These are phyloP conservation scores for Euphrasia confusa DNA, from an alignment of 257 asterid species.

Conservation along the genomic window DNA sequence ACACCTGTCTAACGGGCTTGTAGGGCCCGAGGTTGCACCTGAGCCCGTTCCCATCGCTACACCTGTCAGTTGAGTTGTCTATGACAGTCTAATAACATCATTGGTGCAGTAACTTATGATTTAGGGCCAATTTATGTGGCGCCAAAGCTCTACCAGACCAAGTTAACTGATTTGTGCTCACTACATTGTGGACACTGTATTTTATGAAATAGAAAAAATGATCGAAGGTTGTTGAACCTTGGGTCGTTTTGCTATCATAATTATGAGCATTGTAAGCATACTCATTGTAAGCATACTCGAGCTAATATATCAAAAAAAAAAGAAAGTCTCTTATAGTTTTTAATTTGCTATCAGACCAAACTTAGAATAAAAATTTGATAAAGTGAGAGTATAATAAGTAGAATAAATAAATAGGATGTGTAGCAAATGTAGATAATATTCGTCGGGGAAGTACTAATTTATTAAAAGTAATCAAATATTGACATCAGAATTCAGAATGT, in stretches of 20 bases:
- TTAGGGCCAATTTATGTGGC: constrained; percentile 1
- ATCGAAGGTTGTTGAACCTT: constrained; percentile 1
- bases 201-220: background rate
- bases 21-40: constrained; percentile 63
- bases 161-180: constrained; percentile 5
- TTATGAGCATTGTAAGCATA: background rate
- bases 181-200: constrained; percentile 1
- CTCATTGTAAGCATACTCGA: background rate
- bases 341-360: no score
- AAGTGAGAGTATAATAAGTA: no score
- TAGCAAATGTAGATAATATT: no score
- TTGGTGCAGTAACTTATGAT: background rate
- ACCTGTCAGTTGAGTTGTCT: constrained; percentile 36
- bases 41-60: constrained; percentile 44
- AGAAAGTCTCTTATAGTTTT: no score
- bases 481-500: no score
- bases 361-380: no score
- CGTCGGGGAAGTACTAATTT: no score
- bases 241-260: background rate
- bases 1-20: constrained; percentile 33
- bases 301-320: no score
- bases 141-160: background rate
- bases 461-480: no score
- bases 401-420: no score
- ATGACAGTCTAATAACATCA: background rate